Base-by-base conservation (phyloP, 495 filamentous ascomycete genomes). In the Hypoxylon fragiforme region DNA sequence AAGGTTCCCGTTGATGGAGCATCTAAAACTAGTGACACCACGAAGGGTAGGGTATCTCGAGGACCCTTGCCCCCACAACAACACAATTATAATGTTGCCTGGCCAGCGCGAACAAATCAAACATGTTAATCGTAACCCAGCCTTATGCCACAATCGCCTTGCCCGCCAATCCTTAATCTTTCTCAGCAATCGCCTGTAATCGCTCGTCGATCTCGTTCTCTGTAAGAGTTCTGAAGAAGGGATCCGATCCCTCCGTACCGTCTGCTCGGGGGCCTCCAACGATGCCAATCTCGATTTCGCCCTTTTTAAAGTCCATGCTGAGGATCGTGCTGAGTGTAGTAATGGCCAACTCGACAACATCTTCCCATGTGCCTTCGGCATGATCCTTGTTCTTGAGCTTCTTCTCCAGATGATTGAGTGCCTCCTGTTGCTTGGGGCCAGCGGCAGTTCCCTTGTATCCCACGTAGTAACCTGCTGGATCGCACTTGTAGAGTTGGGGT, bases 311-410 rank as follows among this genome's bases (percentile, higher is more conserved):
- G 73, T 98, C 94, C 63, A 97, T 95, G 69, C 91, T 96, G 45
- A 98, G 82, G 44, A 98, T 92, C 44, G 87, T 94, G 81, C 92
- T 96, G 69, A 98, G 73, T 8, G 94, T 88, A 12, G 90, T 86
- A 74, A 98, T 97, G 32, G 88, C 94, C 54, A 97, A 79, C 76
- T 98, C 94, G 48, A 98, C 92, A 28, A 98, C 94, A 52, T 97
- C 94, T 76, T 97, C 89, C 95, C 95, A 97, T 73, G 76, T 86
- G 52, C 94, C 94, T 6, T 90, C 85, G 21, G 94, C 94, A 65
- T 81, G 81, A 71, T 97, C 92, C 86, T 95, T 96, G 85, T 95
- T 96, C 84, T 97, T 97, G 75, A 98, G 85, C 82, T 96, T 97
- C 87, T 97, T 97, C 83, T 98, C 94, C 44, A 98, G 79, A 67